Evolutionary conservation across 1,284 basidiomycete genomes (phyloP).

Genomic region (Ceratobasidium sp.): DNA sequence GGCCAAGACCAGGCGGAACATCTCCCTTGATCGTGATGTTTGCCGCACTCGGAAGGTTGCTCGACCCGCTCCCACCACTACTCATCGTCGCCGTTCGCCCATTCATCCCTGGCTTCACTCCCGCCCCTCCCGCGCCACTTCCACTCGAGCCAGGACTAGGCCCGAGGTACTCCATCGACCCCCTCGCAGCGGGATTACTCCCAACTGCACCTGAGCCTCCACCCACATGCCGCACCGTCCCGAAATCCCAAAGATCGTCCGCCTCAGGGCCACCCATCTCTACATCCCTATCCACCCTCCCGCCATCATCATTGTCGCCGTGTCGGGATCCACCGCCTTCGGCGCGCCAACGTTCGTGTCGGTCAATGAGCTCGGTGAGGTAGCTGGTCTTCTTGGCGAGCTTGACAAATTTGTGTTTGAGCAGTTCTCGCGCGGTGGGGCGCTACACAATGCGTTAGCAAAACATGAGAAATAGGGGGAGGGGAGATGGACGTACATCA

Average conservation of each 20-base stretch:
- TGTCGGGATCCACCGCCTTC: constrained; percentile 84
- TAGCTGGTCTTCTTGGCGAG: constrained; percentile 95
- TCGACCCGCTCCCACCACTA: constrained; percentile 29
- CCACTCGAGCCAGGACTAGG: constrained; percentile 16
- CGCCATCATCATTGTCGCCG: constrained; percentile 73
- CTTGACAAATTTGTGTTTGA: constrained; percentile 96
- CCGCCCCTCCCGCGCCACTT: neutral
- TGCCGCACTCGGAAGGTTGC: constrained; percentile 51
- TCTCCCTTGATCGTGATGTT: constrained; percentile 66
- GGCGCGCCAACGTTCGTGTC: constrained; percentile 88
- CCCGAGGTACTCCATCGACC: constrained; percentile 41
- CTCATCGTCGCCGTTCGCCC: constrained; percentile 33
- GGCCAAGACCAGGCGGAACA: constrained; percentile 62
- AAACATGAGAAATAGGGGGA: constrained; percentile 4
- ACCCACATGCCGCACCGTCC: constrained; percentile 78
- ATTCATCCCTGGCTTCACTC: constrained; percentile 29
- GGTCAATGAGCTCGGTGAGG: constrained; percentile 93
- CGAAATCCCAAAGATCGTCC: constrained; percentile 96
- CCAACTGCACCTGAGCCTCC: neutral
- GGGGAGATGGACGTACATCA: constrained; percentile 67
- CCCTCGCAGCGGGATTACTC: constrained; percentile 28
- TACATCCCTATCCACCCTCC: constrained; percentile 70
- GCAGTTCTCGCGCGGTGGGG: constrained; percentile 90
- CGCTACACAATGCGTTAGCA: constrained; percentile 63
- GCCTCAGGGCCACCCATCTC: constrained; percentile 58